Evolutionary conservation across 2,329 filamentous ascomycete genomes (phyloP).

Genomic region (Akanthomyces uredinophilus): DNA sequence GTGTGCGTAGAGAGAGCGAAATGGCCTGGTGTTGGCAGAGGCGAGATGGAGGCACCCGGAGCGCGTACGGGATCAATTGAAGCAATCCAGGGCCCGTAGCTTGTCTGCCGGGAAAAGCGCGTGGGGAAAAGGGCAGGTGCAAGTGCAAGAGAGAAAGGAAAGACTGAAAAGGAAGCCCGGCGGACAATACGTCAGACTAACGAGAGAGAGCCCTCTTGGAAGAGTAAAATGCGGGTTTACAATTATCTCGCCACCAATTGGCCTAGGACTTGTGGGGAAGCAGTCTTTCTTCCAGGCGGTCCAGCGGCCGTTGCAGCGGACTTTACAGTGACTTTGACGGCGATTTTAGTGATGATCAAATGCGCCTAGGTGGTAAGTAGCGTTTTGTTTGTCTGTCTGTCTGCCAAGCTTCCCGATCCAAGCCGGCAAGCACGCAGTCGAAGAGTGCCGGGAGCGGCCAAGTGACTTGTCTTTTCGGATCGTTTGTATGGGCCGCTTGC

Average conservation of each 20-base stretch:
- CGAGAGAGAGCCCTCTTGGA: neutral
- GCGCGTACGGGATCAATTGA: conserved; percentile 7
- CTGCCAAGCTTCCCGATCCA: neutral
- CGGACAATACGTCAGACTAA: conserved; percentile 11
- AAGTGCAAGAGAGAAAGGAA: conserved; percentile 9
- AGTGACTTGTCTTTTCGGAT: neutral
- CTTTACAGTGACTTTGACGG: neutral
- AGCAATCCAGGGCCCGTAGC: neutral
- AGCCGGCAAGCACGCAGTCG: neutral
- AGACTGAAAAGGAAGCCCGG: neutral
- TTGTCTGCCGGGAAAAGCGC: neutral
- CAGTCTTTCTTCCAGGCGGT: neutral
- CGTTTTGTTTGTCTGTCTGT: neutral
- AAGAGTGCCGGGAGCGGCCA: neutral
- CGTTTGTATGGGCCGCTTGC: conserved; percentile 6
- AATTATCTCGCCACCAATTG: conserved; percentile 16
- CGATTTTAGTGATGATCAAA: neutral
- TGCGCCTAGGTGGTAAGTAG: neutral
- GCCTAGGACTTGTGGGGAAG: conserved; percentile 5
- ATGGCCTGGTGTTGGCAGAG: neutral
- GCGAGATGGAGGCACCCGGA: neutral
- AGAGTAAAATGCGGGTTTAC: conserved; percentile 14
- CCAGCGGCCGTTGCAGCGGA: neutral
- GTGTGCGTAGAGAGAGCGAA: neutral
- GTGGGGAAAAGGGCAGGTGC: conserved; percentile 25